phyloP scores from a whole-genome alignment of 345 rosid genomes.

The Erodium maritimum region DNA sequence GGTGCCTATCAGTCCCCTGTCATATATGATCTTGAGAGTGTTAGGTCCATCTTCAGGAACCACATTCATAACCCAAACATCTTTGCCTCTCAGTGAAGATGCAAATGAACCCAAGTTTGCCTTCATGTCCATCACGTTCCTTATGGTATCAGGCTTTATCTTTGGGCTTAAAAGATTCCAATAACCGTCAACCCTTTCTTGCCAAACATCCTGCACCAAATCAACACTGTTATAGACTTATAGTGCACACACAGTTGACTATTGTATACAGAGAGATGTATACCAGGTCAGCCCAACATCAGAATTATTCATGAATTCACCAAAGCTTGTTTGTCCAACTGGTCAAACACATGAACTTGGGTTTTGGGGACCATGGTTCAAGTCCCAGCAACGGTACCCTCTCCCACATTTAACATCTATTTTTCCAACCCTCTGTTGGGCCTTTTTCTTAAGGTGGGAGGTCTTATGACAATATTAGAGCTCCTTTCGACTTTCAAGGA shows the following conservation, averaged over 20 bases:
- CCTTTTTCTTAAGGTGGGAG: no score
- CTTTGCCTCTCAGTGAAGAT: slow-evolving; percentile 64
- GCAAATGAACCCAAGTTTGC: slow-evolving; percentile 94
- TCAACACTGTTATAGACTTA: neutral
- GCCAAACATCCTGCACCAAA: slow-evolving; percentile 62
- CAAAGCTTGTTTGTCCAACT: no score
- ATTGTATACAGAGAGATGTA: no score
- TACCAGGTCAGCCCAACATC: slow-evolving; percentile 1
- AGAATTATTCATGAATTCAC: no score
- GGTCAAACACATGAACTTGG: no score
- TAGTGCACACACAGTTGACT: neutral
- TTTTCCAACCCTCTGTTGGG: no score
- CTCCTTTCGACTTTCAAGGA: no score
- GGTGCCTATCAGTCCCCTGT: slow-evolving; percentile 85
- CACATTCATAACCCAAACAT: slow-evolving; percentile 95
- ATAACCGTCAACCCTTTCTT: slow-evolving; percentile 54
- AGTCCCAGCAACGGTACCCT: no score
- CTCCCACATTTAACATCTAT: no score
- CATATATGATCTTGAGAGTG: slow-evolving; percentile 67
- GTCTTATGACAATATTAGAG: no score
- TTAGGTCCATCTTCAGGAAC: slow-evolving; percentile 71
- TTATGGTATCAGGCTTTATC: slow-evolving; percentile 49
- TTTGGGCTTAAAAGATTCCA: slow-evolving; percentile 76
- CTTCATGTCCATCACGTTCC: slow-evolving; percentile 94
- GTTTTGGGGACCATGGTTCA: no score